Percentiles rank a stretch among this genome's conserved stretches.
phyloP scores from a whole-genome alignment of 2,329 filamentous ascomycete species.

The Aspergillus uvarum region DNA sequence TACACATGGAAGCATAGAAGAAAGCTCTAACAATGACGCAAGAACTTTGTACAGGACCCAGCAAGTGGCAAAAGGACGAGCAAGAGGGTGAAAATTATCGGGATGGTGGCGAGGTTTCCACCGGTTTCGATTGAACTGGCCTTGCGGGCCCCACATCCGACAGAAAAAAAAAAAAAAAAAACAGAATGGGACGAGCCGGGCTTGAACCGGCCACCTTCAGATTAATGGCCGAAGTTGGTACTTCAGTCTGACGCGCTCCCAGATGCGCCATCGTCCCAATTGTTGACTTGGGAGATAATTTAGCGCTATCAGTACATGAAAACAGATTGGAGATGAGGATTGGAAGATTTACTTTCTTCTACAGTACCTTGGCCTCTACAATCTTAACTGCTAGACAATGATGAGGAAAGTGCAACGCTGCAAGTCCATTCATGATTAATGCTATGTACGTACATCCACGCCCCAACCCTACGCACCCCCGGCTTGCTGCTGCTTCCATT shows the following conservation, averaged over 20 bases:
- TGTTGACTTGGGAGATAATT: not conserved
- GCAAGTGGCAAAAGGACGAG: too few species aligned
- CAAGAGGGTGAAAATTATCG: too few species aligned
- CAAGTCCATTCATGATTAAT: not conserved
- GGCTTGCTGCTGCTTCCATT: constrained; percentile 71
- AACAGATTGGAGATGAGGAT: too few species aligned
- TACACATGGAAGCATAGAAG: too few species aligned
- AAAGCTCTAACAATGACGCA: too few species aligned
- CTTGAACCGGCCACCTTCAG: constrained; percentile 9
- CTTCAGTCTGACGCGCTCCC: constrained; percentile 10
- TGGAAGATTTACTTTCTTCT: too few species aligned
- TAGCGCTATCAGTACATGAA: too few species aligned
- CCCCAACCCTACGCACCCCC: not conserved
- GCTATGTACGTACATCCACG: not conserved
- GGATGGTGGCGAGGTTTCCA: not conserved
- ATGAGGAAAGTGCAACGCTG: not conserved
- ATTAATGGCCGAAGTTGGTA: not conserved
- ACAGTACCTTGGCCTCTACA: too few species aligned
- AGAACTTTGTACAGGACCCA: too few species aligned
- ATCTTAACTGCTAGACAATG: too few species aligned
- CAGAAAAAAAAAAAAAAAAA: not conserved
- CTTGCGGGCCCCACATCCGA: too few species aligned
- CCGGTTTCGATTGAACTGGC: too few species aligned
- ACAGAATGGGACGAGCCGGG: constrained; percentile 7
- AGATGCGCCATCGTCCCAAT: constrained; percentile 9